These are phyloP conservation scores for Talaromyces liani DNA, from an alignment of 495 filamentous ascomycete genomes.

Conservation along the genomic window DNA sequence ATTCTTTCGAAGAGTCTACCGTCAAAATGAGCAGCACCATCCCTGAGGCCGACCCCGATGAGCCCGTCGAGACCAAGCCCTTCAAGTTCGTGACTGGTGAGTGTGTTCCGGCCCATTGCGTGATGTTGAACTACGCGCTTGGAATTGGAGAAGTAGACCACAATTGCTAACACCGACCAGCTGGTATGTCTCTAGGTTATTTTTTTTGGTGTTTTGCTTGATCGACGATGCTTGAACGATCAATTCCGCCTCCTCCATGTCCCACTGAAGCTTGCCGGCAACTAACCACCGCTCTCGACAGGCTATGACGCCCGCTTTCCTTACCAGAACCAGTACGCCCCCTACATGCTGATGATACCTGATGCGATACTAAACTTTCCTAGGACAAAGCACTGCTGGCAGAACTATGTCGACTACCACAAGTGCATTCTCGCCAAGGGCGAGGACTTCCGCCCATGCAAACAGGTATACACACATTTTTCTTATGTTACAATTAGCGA, in stretches of 20 bases:
- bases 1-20: conserved; percentile 2
- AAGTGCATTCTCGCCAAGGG: conserved; percentile 98
- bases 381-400: conserved; percentile 87
- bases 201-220: background rate
- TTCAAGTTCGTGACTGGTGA: conserved; percentile 99
- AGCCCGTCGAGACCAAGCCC: conserved; percentile 86
- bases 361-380: conserved; percentile 10
- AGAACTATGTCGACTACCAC: conserved; percentile 99
- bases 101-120: conserved; percentile 40
- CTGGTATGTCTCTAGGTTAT: conserved; percentile 29
- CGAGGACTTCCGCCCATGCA: conserved; percentile 97
- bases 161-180: conserved; percentile 43
- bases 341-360: background rate
- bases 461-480: conserved; percentile 56
- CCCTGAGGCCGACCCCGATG: conserved; percentile 77
- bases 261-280: background rate
- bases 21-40: conserved; percentile 44
- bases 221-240: background rate
- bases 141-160: conserved; percentile 13
- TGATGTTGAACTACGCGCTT: conserved; percentile 14
- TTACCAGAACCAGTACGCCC: conserved; percentile 81
- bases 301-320: conserved; percentile 99
- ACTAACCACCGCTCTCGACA: conserved; percentile 24
- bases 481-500: background rate
- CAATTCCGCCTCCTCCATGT: background rate